A percentile compares a stretch with the other conserved stretches of the same genome.
These are phyloP conservation scores for Russula brevipes DNA, from an alignment of 768 basidiomycete genomes.

Conservation along the genomic window DNA sequence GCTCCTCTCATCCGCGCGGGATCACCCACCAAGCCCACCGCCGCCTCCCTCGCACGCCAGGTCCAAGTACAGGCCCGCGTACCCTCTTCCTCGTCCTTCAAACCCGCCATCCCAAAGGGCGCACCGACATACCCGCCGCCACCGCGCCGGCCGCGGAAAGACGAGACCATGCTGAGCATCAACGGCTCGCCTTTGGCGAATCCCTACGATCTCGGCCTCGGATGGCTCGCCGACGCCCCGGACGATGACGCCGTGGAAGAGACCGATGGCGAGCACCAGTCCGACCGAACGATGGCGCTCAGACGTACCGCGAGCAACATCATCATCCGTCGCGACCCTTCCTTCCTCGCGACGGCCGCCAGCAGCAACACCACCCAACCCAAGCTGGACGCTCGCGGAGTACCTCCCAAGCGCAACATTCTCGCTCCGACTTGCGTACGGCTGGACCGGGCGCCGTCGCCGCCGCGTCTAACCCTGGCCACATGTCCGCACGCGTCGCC, in stretches of 20 bases:
- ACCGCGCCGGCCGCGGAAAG: conserved; percentile 61
- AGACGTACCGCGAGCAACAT: conserved; percentile 50
- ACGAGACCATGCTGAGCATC: conserved; percentile 74
- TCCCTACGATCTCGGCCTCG: conserved; percentile 62
- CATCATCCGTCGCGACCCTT: conserved; percentile 55
- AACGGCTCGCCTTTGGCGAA: conserved; percentile 82
- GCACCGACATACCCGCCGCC: conserved; percentile 55
- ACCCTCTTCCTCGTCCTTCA: conserved; percentile 67
- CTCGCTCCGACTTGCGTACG: conserved; percentile 27
- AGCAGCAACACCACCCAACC: conserved; percentile 20
- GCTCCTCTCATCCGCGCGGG: conserved; percentile 34
- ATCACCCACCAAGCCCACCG: conserved; percentile 48
- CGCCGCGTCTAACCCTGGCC: conserved; percentile 25
- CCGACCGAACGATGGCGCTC: conserved; percentile 24
- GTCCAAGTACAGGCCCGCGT: conserved; percentile 21
- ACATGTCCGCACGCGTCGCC: conserved; percentile 56
- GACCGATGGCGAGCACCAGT: not conserved
- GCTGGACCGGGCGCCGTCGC: not conserved
- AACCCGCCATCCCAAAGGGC: conserved; percentile 57
- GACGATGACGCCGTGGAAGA: no score
- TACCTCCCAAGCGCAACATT: conserved; percentile 36
- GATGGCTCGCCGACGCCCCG: conserved; percentile 45
- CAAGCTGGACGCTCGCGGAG: conserved; percentile 40
- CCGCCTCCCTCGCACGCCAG: conserved; percentile 30
- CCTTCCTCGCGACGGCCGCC: conserved; percentile 32